Base-by-base conservation (phyloP, 306 rosid species). In the Mucuna pruriens region DNA sequence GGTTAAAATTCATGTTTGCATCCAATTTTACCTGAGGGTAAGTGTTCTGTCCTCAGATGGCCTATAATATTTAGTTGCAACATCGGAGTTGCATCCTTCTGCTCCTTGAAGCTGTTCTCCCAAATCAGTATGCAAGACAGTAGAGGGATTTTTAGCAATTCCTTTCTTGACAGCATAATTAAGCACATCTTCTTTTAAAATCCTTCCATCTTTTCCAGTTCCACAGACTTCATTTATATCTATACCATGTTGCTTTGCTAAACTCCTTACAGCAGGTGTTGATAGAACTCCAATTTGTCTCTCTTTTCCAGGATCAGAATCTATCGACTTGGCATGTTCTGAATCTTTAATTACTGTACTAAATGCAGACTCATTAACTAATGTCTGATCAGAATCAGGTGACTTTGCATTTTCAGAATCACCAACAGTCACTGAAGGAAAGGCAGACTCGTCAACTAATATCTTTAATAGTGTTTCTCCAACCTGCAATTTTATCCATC, bases 381-480 rank as follows among this genome's bases (percentile, higher is more conserved):
- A 20, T 84, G 92, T 84, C 70, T 69, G 81, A 46, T 81, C 87
- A 68, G 90, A 78, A 60, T 74, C 88, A 31, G 77, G 49, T n/a
- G 87, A 58, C 75, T 68, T 80, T 44, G 81, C 69, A 82, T 63
- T 87, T 63, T 79, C 89, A 69, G 84, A 78, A 84, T 71, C 84
- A 77, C 64, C 76, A 19, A 7, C 69, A 31, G 46, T 42, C 45
- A 1, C 64, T 13, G 74, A 78, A 19, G 94, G 74, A 83, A 64
- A 71, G 51, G 74, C 80, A 75, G 85, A 42, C 68, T 87, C 92
- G 25, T 87, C 89, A 15, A 89, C 86, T 36, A 31, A 16, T 79
- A 93, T 86, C 78, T 87, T 91, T 45, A 91, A 61, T 63, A 95
- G 99, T 49, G 95, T 88, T 82, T 91, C 96, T 87, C 99, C 99